phyloP scores from a whole-genome alignment of 306 rosid genomes.

The Vigna nakashimae region DNA sequence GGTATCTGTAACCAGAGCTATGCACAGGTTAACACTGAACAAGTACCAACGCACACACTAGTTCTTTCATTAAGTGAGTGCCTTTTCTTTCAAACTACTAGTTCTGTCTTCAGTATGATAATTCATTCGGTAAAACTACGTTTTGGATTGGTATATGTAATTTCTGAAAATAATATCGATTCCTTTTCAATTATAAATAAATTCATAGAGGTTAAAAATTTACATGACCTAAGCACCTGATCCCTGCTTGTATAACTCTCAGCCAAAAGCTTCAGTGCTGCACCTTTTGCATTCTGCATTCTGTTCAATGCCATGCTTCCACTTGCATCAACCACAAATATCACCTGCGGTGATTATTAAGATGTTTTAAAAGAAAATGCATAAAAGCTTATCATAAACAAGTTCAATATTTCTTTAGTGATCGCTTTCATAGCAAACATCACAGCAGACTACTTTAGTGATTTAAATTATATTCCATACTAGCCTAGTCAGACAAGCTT shows the following conservation, averaged over 20 bases:
- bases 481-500: constrained; percentile 6
- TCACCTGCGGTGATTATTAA: constrained; percentile 64
- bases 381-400: constrained; percentile 28
- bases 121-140: constrained; percentile 13
- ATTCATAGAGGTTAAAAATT: constrained; percentile 36
- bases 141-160: constrained; percentile 34
- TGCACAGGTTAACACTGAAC: constrained; percentile 30
- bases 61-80: constrained; percentile 20
- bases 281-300: constrained; percentile 99
- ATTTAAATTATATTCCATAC: constrained; percentile 26
- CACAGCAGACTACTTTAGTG: constrained; percentile 5
- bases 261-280: constrained; percentile 94
- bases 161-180: constrained; percentile 24
- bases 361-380: not conserved
- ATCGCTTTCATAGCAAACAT: constrained; percentile 21
- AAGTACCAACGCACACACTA: not conserved
- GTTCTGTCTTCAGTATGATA: constrained; percentile 28
- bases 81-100: constrained; percentile 12
- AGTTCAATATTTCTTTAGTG: constrained; percentile 20
- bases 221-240: constrained; percentile 63
- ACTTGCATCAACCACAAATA: constrained; percentile 98
- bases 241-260: constrained; percentile 99
- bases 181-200: constrained; percentile 38
- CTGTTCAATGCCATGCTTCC: constrained; percentile 99
- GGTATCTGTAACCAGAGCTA: constrained; percentile 30